Percentiles rank a stretch among this genome's conserved stretches.
phyloP scores from a whole-genome alignment of 2,329 filamentous ascomycete genomes.

The Alternaria postmessia region DNA sequence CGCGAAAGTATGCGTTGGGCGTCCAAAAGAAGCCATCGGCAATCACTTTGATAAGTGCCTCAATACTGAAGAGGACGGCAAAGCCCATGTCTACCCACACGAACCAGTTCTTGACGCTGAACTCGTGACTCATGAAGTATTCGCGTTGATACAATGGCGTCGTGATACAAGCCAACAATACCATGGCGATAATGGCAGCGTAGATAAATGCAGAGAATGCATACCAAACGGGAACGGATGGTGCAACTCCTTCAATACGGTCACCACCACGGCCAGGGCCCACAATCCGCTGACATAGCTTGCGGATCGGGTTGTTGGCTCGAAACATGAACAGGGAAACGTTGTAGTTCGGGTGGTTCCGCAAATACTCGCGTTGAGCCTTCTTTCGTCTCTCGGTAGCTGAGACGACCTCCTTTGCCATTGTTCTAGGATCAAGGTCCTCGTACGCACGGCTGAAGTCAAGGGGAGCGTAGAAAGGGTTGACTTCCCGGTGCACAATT shows the following conservation, averaged over 20 bases:
- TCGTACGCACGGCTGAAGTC: constrained; percentile 76
- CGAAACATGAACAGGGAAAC: constrained; percentile 88
- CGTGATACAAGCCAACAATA: constrained; percentile 91
- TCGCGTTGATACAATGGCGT: constrained; percentile 93
- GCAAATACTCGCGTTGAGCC: constrained; percentile 89
- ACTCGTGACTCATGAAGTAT: constrained; percentile 72
- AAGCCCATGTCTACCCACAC: constrained; percentile 93
- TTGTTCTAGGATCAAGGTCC: constrained; percentile 80
- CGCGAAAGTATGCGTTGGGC: constrained; percentile 94
- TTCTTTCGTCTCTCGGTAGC: constrained; percentile 83
- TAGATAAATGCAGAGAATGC: constrained; percentile 94
- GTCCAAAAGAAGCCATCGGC: constrained; percentile 97
- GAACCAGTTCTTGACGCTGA: constrained; percentile 83
- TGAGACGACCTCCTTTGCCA: constrained; percentile 89
- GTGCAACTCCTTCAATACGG: constrained; percentile 87
- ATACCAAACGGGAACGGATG: constrained; percentile 91
- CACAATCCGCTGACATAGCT: constrained; percentile 86
- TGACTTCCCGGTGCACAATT: constrained; percentile 76
- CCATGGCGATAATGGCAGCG: constrained; percentile 93
- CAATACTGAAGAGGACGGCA: constrained; percentile 82
- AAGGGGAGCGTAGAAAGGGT: constrained; percentile 91
- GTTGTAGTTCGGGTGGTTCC: constrained; percentile 89
- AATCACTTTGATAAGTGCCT: constrained; percentile 90
- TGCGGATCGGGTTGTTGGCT: constrained; percentile 78
- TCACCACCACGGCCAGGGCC: constrained; percentile 88